Percentiles rank a stretch among this genome's conserved stretches.
Conservation (phyloP, 768 basidiomycete species). For the Leccinum uliginosum region DNA sequence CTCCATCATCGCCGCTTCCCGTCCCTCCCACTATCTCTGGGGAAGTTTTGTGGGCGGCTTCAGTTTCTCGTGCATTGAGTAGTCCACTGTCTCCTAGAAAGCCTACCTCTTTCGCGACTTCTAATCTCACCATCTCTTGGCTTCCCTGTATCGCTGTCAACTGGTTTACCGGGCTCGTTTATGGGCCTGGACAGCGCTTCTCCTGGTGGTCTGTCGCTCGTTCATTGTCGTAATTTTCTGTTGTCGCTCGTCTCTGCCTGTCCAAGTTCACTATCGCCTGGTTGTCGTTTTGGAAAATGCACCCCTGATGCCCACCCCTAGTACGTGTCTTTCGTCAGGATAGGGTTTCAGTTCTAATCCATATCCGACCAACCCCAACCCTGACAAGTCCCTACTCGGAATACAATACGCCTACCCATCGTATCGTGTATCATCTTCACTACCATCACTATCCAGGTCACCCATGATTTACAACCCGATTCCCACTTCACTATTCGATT, state of each 20-base stretch:
- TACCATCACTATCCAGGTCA: too few species aligned
- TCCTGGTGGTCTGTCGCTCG: slow-evolving; percentile 20
- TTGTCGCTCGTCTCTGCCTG: slow-evolving; percentile 4
- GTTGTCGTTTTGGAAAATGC: slow-evolving; percentile 15
- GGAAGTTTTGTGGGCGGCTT: slow-evolving; percentile 2
- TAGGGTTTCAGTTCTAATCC: slow-evolving; percentile 7
- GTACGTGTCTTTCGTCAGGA: slow-evolving; percentile 15
- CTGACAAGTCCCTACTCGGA: not conserved
- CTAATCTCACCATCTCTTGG: slow-evolving; percentile 4
- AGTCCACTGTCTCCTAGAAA: slow-evolving; percentile 11
- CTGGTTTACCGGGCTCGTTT: slow-evolving; percentile 17
- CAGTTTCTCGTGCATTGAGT: slow-evolving; percentile 9
- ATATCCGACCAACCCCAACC: not conserved
- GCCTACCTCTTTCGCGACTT: slow-evolving; percentile 3
- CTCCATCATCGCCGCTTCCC: slow-evolving; percentile 15
- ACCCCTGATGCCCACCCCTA: slow-evolving; percentile 3
- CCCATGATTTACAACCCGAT: too few species aligned
- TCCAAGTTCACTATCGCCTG: slow-evolving; percentile 17
- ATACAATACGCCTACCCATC: not conserved
- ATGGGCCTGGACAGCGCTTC: slow-evolving; percentile 19
- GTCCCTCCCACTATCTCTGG: not conserved
- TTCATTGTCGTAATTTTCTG: slow-evolving; percentile 2
- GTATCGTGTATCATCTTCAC: too few species aligned
- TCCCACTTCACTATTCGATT: too few species aligned
- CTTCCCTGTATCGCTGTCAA: slow-evolving; percentile 12